These are phyloP conservation scores for Fusarium papillatum DNA, from an alignment of 2,329 filamentous ascomycete species.

Conservation along the genomic window DNA sequence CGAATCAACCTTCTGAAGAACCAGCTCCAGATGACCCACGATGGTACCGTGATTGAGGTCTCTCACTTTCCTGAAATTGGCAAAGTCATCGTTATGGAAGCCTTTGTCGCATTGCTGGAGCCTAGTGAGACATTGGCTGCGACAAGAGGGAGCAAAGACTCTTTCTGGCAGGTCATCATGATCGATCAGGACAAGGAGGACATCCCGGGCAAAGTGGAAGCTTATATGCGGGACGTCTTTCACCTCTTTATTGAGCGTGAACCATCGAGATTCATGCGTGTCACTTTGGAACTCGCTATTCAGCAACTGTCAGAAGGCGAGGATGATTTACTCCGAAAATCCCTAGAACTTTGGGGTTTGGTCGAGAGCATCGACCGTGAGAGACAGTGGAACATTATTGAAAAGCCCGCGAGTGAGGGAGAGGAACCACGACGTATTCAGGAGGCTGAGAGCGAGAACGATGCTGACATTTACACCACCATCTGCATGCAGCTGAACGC, in stretches of 20 bases:
- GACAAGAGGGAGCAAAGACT: constrained; percentile 50
- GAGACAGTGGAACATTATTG: constrained; percentile 70
- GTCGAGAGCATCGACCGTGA: constrained; percentile 77
- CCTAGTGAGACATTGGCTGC: constrained; percentile 52
- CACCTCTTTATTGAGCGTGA: constrained; percentile 71
- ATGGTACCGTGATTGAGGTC: constrained; percentile 66
- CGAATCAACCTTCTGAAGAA: constrained; percentile 69
- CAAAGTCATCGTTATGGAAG: constrained; percentile 57
- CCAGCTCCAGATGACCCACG: constrained; percentile 61
- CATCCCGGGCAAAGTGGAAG: constrained; percentile 69
- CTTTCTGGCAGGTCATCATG: constrained; percentile 61
- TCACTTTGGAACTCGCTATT: constrained; percentile 68
- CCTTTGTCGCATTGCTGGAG: constrained; percentile 49
- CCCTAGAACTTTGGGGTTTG: constrained; percentile 74
- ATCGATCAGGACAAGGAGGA: constrained; percentile 74
- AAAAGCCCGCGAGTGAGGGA: constrained; percentile 58
- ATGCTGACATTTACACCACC: constrained; percentile 70
- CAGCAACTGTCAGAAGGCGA: constrained; percentile 59
- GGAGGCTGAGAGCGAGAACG: constrained; percentile 61
- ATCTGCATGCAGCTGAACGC: constrained; percentile 76
- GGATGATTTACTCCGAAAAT: constrained; percentile 69
- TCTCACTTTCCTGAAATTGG: constrained; percentile 70
- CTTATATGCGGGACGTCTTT: constrained; percentile 71
- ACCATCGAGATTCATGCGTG: constrained; percentile 70
- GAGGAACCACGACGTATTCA: constrained; percentile 61